Base-by-base conservation (phyloP, 495 filamentous ascomycete genomes). In the Neurospora sp. region DNA sequence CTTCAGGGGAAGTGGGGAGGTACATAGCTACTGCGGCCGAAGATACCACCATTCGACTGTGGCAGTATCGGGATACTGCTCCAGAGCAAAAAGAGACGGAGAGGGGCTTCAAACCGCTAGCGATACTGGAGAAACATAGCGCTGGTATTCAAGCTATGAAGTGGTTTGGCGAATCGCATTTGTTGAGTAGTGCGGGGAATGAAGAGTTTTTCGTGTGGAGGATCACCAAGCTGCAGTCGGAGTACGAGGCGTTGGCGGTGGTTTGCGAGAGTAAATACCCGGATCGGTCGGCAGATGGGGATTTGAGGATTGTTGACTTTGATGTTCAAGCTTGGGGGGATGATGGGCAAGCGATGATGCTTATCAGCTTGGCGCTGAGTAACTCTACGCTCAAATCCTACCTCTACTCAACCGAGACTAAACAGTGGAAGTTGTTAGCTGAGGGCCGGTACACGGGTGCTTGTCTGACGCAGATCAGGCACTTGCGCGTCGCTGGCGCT, bases 201-300 rank as follows among this genome's bases (percentile, higher is more conserved):
- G 95, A 97, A 77, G 96, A 98, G 77, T 91, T 98, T 74, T 95
- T 89, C 72, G 87, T 95, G 37, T 99, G 95, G 95, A 85, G 88
- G 40, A 78, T 97, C 12, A 80, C 83, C 2, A 76, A 72, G 2
- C 79, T 94, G 12, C 86, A 62, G 75, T 81, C 41, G 80, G 89
- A 73, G 83, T 89, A 73, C 69, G 91, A 54, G 85, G 90, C 39
- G 41, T 79, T 82, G 39, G 84, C 80, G 46, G 88, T 91, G 4
- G 84, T 90, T 5, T 88, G 90, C 74, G 89, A 93, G 76, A 89
- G 89, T 0, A 80, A 84, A 11, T 91, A 88, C 76, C 87, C 87
- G 0, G 87, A 89, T 27, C 83, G 86, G 14, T 88, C 88, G 4
- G 83, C 85, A 0, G 85, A 88, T 9, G 87, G 87, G 4, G 96